Evolutionary conservation across 371 early-diverging fungal genomes (phyloP).

Genomic region (Mucor ambiguus): DNA sequence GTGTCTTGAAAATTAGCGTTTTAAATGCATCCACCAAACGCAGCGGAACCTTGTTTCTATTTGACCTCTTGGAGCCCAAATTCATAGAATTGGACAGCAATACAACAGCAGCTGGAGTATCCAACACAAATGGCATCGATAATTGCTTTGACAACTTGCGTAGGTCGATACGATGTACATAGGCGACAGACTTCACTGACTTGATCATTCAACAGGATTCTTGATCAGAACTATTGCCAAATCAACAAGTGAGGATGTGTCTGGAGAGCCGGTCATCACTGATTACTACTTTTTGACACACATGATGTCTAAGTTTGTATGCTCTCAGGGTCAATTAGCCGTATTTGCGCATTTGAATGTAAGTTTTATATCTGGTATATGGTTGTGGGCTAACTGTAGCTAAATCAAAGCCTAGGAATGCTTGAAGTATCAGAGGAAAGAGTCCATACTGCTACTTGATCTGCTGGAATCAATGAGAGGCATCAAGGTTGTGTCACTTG

Average conservation of each 20-base stretch:
- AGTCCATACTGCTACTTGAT: background rate
- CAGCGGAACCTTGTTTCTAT: background rate
- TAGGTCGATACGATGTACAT: background rate
- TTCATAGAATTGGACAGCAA: background rate
- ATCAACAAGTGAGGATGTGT: background rate
- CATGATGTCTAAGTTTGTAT: background rate
- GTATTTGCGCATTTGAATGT: slow-evolving; percentile 9
- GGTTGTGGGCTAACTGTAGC: background rate
- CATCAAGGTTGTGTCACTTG: background rate
- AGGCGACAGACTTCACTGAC: background rate
- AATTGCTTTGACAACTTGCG: background rate
- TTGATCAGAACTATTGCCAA: background rate
- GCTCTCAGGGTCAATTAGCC: background rate
- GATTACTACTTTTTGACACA: slow-evolving; percentile 7
- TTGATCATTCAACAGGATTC: background rate
- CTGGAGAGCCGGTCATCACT: background rate
- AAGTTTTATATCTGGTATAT: background rate
- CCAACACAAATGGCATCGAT: background rate
- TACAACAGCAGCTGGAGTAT: background rate
- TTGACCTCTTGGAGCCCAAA: background rate
- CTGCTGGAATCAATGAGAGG: background rate
- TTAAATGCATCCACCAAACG: background rate
- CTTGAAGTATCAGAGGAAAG: background rate
- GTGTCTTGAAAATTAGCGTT: slow-evolving; percentile 7
- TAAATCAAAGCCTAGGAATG: background rate